Percentiles rank a stretch among this genome's conserved stretches.
These are phyloP conservation scores for Fraxinus xanthoxyloides DNA, from an alignment of 305 asterid species.

Conservation along the genomic window DNA sequence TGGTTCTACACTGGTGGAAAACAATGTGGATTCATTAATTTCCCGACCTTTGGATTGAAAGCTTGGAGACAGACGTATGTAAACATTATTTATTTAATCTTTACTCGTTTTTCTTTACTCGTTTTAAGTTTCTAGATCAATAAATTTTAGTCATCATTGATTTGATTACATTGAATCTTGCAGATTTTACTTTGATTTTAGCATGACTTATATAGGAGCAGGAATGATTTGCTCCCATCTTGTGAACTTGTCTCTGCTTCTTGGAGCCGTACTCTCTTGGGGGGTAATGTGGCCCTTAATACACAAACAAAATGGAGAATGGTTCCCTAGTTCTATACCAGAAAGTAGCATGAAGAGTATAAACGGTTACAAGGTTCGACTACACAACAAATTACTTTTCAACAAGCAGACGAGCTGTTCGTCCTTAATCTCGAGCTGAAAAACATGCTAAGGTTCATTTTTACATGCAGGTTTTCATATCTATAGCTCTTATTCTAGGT, in stretches of 20 bases:
- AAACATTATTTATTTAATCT: background rate
- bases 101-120: background rate
- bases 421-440: background rate
- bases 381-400: no score
- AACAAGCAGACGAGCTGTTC: background rate
- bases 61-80: slow-evolving; percentile 54
- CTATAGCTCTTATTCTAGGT: slow-evolving; percentile 85
- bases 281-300: slow-evolving; percentile 93
- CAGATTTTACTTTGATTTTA: slow-evolving; percentile 90
- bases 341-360: slow-evolving; percentile 80
- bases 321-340: slow-evolving; percentile 55
- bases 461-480: slow-evolving; percentile 67
- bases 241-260: slow-evolving; percentile 73
- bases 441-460: background rate
- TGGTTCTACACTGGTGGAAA: slow-evolving; percentile 61
- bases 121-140: background rate
- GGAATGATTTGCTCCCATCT: slow-evolving; percentile 94
- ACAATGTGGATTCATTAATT: slow-evolving; percentile 44
- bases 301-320: slow-evolving; percentile 50
- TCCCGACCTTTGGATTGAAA: slow-evolving; percentile 59
- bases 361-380: slow-evolving; percentile 68
- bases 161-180: slow-evolving; percentile 17
- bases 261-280: slow-evolving; percentile 88
- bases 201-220: slow-evolving; percentile 79
- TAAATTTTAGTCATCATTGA: background rate